Evolutionary conservation across 2,329 filamentous ascomycete species (phyloP).

Genomic region (Paraphaeosphaeria minitans): DNA sequence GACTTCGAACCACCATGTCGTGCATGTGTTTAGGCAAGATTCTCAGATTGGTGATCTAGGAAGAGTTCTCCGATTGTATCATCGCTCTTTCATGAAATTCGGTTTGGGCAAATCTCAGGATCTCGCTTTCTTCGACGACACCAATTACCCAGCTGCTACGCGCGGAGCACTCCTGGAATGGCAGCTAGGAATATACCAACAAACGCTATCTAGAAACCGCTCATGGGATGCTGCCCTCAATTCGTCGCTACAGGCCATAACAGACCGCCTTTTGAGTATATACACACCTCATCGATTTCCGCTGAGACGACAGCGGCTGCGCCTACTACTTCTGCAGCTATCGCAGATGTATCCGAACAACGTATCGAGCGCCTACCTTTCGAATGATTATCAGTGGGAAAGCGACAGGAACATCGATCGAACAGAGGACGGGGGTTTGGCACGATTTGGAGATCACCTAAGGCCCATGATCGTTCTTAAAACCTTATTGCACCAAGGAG

Average conservation of each 20-base stretch:
- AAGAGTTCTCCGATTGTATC: slow-evolving; percentile 63
- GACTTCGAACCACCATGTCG: slow-evolving; percentile 58
- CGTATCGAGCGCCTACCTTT: slow-evolving; percentile 39
- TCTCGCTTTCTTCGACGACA: slow-evolving; percentile 48
- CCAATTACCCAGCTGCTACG: slow-evolving; percentile 29
- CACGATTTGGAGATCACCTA: slow-evolving; percentile 42
- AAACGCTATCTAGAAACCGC: slow-evolving; percentile 36
- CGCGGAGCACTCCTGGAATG: slow-evolving; percentile 50
- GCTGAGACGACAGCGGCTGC: slow-evolving; percentile 38
- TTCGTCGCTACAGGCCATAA: slow-evolving; percentile 28
- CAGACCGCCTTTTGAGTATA: slow-evolving; percentile 30
- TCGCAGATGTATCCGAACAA: slow-evolving; percentile 66
- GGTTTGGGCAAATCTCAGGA: slow-evolving; percentile 59
- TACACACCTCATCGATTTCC: slow-evolving; percentile 38
- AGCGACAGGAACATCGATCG: slow-evolving; percentile 3
- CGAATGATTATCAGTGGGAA: slow-evolving; percentile 2
- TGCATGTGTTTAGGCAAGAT: slow-evolving; percentile 59
- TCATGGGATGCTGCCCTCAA: slow-evolving; percentile 36
- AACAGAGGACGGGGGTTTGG: slow-evolving; percentile 42
- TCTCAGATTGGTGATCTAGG: slow-evolving; percentile 60
- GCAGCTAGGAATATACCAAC: slow-evolving; percentile 45
- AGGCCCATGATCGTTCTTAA: slow-evolving; percentile 47
- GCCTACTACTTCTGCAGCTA: slow-evolving; percentile 35
- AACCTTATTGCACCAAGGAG: slow-evolving; percentile 47
- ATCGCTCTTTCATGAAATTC: slow-evolving; percentile 55